Evolutionary conservation across 805 yeast genomes (phyloP).

Genomic region (Yamadazyma olivae): DNA sequence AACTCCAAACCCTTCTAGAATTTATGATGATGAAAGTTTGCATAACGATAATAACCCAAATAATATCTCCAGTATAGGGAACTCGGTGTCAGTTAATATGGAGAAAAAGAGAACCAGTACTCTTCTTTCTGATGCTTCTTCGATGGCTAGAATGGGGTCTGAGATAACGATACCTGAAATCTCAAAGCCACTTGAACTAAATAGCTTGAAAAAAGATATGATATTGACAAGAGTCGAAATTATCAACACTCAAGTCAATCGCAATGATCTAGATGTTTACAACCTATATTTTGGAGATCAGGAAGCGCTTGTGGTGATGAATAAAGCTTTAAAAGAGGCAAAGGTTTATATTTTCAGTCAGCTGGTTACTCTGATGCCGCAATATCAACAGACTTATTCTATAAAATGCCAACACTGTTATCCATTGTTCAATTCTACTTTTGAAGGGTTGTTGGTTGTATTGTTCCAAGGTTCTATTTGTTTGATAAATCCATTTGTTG

Average conservation of each 20-base stretch:
- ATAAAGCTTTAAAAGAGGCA: constrained; percentile 38
- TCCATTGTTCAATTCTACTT: constrained; percentile 28
- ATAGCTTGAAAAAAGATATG: constrained; percentile 57
- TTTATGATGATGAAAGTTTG: constrained; percentile 38
- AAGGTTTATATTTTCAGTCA: constrained; percentile 50
- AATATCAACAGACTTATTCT: constrained; percentile 27
- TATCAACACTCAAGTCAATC: constrained; percentile 27
- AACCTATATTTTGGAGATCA: constrained; percentile 46
- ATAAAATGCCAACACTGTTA: constrained; percentile 34
- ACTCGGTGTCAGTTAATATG: constrained; percentile 27
- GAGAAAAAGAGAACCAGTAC: constrained; percentile 45
- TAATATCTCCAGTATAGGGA: not conserved
- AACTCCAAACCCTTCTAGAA: constrained; percentile 43
- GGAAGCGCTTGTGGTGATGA: constrained; percentile 61
- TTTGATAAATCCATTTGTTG: constrained; percentile 58
- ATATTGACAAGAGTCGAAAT: constrained; percentile 62
- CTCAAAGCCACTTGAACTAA: constrained; percentile 26
- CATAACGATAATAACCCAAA: constrained; percentile 5
- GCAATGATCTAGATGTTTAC: constrained; percentile 30
- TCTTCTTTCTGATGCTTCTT: constrained; percentile 37
- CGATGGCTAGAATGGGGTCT: constrained; percentile 45
- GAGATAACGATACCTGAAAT: constrained; percentile 28
- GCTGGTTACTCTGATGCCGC: constrained; percentile 27
- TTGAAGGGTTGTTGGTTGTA: constrained; percentile 46
- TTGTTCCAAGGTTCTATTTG: constrained; percentile 34